Conservation (phyloP, 2,329 filamentous ascomycete species). For the Monilinia polystroma region DNA sequence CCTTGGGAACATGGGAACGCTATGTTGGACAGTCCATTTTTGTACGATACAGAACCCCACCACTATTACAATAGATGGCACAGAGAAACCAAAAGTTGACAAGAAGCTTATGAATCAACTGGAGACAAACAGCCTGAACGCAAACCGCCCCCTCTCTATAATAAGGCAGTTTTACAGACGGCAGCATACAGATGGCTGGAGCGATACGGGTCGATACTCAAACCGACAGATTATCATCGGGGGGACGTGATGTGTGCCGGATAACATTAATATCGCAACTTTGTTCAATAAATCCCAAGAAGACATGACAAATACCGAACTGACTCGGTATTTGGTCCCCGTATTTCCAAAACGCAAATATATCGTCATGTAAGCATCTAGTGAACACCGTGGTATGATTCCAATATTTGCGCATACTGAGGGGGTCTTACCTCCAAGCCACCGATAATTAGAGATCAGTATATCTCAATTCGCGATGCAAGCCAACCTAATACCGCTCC, state of each 20-base stretch:
- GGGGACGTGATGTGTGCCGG: slow-evolving; percentile 3
- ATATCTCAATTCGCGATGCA: neutral
- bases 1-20: slow-evolving; percentile 1
- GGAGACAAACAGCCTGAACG: neutral
- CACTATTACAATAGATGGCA: neutral
- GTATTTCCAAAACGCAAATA: neutral
- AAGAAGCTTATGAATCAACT: neutral
- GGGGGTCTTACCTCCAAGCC: neutral
- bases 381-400: neutral
- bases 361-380: neutral
- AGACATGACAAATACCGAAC: neutral
- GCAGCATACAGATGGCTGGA: slow-evolving; percentile 7
- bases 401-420: neutral
- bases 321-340: neutral
- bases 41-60: neutral
- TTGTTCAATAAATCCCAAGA: neutral
- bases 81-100: neutral
- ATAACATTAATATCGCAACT: neutral
- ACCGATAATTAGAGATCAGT: neutral
- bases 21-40: neutral
- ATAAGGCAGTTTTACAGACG: neutral
- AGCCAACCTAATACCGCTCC: neutral
- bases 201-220: neutral
- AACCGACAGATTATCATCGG: neutral
- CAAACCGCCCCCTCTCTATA: slow-evolving; percentile 2